Conservation (phyloP, 345 rosid genomes). For the Salix caprea region DNA sequence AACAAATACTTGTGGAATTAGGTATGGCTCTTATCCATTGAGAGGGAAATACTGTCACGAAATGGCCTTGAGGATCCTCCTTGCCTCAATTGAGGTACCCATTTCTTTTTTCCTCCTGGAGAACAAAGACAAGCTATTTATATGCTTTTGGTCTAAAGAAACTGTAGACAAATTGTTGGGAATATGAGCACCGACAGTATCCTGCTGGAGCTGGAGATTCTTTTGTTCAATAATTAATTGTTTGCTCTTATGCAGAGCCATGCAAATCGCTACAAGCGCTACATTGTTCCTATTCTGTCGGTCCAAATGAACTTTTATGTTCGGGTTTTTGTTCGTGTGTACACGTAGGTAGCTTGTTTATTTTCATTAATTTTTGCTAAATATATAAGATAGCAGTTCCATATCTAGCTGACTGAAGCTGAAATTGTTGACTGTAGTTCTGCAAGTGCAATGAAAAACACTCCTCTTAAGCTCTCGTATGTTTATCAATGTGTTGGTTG, state of each 20-base stretch:
- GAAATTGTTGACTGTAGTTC: constrained; percentile 58
- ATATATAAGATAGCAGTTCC: not conserved
- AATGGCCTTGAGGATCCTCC: constrained; percentile 98
- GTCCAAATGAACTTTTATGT: constrained; percentile 96
- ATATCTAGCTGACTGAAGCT: constrained; percentile 13
- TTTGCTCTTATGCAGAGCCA: constrained; percentile 64
- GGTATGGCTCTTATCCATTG: constrained; percentile 92
- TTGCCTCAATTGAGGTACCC: constrained; percentile 87
- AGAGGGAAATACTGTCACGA: constrained; percentile 97
- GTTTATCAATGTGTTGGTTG: constrained; percentile 97
- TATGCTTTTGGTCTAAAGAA: not conserved
- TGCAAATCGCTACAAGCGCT: constrained; percentile 97
- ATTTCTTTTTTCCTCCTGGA: not conserved
- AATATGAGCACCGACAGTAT: not conserved
- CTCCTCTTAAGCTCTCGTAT: constrained; percentile 97
- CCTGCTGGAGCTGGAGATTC: not conserved
- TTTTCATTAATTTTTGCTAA: not conserved
- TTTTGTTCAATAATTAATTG: not conserved
- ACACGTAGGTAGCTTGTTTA: constrained; percentile 57
- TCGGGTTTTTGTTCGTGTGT: constrained; percentile 89
- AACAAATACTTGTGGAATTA: constrained; percentile 27
- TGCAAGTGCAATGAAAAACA: constrained; percentile 94
- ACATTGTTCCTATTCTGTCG: constrained; percentile 89
- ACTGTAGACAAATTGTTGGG: not conserved
- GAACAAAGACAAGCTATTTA: not conserved